Evolutionary conservation across 257 asterid genomes (phyloP).

Genomic region (Craterostigma plantagineum): DNA sequence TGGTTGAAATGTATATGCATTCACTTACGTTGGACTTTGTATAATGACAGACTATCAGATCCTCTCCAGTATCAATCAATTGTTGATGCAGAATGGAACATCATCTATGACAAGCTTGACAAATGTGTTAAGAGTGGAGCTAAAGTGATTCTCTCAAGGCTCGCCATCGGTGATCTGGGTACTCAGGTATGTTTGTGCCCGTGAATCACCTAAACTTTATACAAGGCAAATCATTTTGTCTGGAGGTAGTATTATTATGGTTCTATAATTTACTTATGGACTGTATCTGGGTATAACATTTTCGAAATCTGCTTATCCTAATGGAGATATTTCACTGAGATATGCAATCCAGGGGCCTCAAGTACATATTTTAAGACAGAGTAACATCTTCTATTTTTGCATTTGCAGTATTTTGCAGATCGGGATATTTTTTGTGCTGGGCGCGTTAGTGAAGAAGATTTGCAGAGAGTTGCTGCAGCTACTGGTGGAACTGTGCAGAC

Average conservation of each 20-base stretch:
- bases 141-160: conserved; percentile 68
- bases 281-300: too few relatives aligned
- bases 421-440: conserved; percentile 94
- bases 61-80: conserved; percentile 85
- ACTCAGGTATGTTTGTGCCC: conserved; percentile 42
- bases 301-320: too few relatives aligned
- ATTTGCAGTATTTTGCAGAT: conserved; percentile 77
- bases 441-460: conserved; percentile 81
- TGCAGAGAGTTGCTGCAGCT: conserved; percentile 86
- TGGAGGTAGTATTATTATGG: background rate
- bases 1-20: too few relatives aligned
- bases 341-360: too few relatives aligned
- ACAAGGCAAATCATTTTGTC: background rate
- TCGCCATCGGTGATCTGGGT: conserved; percentile 87
- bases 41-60: conserved; percentile 46
- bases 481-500: conserved; percentile 90
- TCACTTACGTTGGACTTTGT: too few relatives aligned
- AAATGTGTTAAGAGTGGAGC: conserved; percentile 89
- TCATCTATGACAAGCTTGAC: conserved; percentile 80
- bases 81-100: conserved; percentile 95
- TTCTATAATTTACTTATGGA: too few relatives aligned
- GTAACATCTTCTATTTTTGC: conserved; percentile 5
- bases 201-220: background rate
- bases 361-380: too few relatives aligned
- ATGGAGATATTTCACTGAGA: too few relatives aligned